phyloP scores from a whole-genome alignment of 179 eudicot species.

The Vitellaria paradoxa region DNA sequence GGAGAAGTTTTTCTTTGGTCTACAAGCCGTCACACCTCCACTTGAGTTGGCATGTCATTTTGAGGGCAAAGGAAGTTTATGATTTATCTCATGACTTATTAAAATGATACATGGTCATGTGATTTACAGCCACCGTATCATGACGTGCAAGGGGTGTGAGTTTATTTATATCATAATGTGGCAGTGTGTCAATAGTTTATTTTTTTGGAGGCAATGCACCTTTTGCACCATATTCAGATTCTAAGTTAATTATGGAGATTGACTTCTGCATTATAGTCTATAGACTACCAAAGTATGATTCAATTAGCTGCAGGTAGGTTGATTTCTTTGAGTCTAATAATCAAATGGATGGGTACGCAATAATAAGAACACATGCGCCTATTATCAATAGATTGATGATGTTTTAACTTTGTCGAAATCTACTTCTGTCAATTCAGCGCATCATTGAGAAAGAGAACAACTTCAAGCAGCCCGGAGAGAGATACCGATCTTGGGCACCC shows the following conservation, averaged over 20 bases:
- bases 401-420: background rate
- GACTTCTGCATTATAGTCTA: background rate
- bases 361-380: background rate
- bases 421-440: constrained; percentile 35
- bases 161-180: background rate
- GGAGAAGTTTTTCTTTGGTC: background rate
- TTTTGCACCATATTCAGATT: background rate
- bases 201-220: background rate
- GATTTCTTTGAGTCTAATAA: background rate
- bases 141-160: background rate
- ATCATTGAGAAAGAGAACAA: constrained; percentile 87
- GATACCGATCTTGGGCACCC: constrained; percentile 72
- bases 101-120: background rate
- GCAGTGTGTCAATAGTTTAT: background rate
- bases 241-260: background rate
- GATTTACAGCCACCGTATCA: background rate
- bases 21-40: background rate
- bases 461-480: constrained; percentile 90
- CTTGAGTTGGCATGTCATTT: background rate
- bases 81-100: background rate
- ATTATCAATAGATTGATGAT: background rate
- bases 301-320: background rate
- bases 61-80: background rate
- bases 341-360: background rate
- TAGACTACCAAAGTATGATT: background rate